Evolutionary conservation across 1,284 basidiomycete species (phyloP), one percentile per base, ranked within the genome.

Genomic region (Trametes polyzona): DNA sequence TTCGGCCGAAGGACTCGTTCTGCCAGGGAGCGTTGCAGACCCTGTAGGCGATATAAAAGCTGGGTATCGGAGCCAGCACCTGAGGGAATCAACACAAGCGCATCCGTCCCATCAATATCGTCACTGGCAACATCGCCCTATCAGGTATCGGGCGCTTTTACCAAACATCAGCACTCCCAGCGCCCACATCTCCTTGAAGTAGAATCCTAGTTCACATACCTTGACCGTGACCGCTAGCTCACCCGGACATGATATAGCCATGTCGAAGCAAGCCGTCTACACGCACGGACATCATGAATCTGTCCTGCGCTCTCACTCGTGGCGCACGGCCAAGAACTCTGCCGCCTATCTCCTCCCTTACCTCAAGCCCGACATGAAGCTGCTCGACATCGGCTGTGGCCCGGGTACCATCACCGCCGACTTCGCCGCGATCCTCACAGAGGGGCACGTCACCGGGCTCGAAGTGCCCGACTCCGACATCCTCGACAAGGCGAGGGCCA

Each of bases 301-400:
- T 4, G 75, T 78, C 40, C 64, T 78, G 8, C 72, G 75, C 21
- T 73, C 73, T 1, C 78, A 78, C 61, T 65, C 63, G 44, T 73
- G 69, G 71, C 73, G 78, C 46, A 80, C 78, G 14, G 77, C 71
- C 5, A 62, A 70, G 36, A 79, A 78, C 62, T 78, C 77, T 0
- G 74, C 75, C 9, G 73, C 70, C 1, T 78, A 80, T 58, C 70
- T 81, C 8, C 58, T 81, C 30, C 66, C 70, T 17, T 64, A 69
- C 42, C 67, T 80, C 53, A 66, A 73, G 32, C 74, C 76, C 1
- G 57, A 66, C 57, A 76, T 78, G 72, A 67, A 68, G 56, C 71
- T 80, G 57, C 76, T 80, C 42, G 79, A 80, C 56, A 63, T 80
- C 37, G 78, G 78, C 10, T 81, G 76, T 52, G 78, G 79, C 0